phyloP scores from a whole-genome alignment of 2,329 filamentous ascomycete species.

The Corniculantispora saksenae region DNA sequence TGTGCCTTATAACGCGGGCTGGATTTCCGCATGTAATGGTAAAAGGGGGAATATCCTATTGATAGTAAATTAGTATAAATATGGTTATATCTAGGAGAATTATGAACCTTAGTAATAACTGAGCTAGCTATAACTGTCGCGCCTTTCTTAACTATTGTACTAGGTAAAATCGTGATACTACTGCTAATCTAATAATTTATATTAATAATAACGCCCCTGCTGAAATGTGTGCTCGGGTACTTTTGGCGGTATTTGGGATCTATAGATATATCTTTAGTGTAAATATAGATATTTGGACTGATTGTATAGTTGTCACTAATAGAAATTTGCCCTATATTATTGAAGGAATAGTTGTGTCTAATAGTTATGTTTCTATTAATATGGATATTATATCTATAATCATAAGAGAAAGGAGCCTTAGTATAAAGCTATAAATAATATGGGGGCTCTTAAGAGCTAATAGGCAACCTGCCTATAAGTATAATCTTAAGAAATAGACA shows the following conservation, averaged over 20 bases:
- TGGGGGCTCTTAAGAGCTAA: slow-evolving; percentile 54
- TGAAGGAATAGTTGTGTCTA: slow-evolving; percentile 78
- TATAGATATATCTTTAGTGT: slow-evolving; percentile 70
- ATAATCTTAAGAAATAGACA: slow-evolving; percentile 74
- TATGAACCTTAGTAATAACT: slow-evolving; percentile 74
- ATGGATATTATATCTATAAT: slow-evolving; percentile 92
- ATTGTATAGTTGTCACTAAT: slow-evolving; percentile 79
- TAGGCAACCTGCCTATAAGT: slow-evolving; percentile 58
- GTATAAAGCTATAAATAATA: slow-evolving; percentile 68
- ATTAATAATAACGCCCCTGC: slow-evolving; percentile 75
- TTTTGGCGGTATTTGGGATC: slow-evolving; percentile 75
- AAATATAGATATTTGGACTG: slow-evolving; percentile 83
- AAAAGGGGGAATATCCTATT: slow-evolving; percentile 63
- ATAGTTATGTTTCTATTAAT: slow-evolving; percentile 84
- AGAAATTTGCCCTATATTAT: slow-evolving; percentile 80
- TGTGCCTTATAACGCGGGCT: no score
- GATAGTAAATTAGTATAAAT: background rate
- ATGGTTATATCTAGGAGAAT: no score
- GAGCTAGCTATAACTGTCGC: slow-evolving; percentile 79
- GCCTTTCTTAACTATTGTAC: slow-evolving; percentile 77
- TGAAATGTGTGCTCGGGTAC: slow-evolving; percentile 69
- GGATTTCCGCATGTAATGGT: no score
- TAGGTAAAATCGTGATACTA: slow-evolving; percentile 74
- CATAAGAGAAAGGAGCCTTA: slow-evolving; percentile 86
- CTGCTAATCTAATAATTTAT: slow-evolving; percentile 84